Evolutionary conservation across 2,329 filamentous ascomycete species (phyloP).

Genomic region (Venturia carpophila): DNA sequence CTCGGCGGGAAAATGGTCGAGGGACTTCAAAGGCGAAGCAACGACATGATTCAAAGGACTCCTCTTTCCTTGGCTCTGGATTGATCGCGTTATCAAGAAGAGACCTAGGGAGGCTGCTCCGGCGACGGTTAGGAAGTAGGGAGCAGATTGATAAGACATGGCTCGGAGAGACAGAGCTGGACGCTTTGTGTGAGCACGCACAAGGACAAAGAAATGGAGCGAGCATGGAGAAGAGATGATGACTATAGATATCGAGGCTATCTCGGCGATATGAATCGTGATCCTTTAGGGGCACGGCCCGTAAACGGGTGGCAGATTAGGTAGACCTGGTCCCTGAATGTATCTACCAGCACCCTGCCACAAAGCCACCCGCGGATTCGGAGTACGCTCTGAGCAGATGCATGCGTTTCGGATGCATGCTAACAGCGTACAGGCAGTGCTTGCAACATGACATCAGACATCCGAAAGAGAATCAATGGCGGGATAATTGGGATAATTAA

Average conservation of each 20-base stretch:
- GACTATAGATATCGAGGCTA: too few relatives aligned
- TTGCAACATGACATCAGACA: too few relatives aligned
- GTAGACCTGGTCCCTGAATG: neutral
- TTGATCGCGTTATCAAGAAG: slow-evolving; percentile 21
- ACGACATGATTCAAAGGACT: slow-evolving; percentile 22
- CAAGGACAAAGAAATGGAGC: neutral
- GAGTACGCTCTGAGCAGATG: too few relatives aligned
- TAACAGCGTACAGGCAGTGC: too few relatives aligned
- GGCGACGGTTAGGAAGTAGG: slow-evolving; percentile 6
- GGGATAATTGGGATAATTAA: too few relatives aligned
- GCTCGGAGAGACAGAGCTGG: neutral
- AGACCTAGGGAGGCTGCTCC: slow-evolving; percentile 22
- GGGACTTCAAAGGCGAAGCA: slow-evolving; percentile 26
- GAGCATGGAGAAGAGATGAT: neutral
- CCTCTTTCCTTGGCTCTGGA: slow-evolving; percentile 15
- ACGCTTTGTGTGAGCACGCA: neutral
- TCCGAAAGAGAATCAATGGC: too few relatives aligned
- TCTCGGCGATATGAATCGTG: slow-evolving; percentile 7
- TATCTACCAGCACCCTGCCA: too few relatives aligned
- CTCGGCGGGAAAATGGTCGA: slow-evolving; percentile 25
- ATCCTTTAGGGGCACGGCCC: neutral
- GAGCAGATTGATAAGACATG: neutral
- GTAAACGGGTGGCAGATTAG: neutral
- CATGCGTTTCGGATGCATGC: too few relatives aligned
- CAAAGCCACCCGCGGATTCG: neutral